These are phyloP conservation scores for Pisolithus sp. DNA, from an alignment of 768 basidiomycete genomes.

Conservation along the genomic window DNA sequence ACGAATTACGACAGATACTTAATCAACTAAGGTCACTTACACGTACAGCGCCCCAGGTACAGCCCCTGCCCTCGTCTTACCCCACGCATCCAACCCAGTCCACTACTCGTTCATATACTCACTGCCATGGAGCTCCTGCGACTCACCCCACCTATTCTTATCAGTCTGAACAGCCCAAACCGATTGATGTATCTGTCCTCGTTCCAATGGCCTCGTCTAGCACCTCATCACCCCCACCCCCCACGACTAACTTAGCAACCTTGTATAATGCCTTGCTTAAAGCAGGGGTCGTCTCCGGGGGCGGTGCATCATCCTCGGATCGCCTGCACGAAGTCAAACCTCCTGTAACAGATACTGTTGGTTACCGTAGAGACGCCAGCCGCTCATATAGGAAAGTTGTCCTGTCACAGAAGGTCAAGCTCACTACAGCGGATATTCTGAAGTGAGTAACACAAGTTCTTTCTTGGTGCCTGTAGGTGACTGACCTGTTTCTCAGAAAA, in stretches of 20 bases:
- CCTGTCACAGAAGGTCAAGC: constrained; percentile 51
- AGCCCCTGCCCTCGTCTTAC: constrained; percentile 20
- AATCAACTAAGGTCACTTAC: constrained; percentile 59
- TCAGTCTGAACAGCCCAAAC: constrained; percentile 20
- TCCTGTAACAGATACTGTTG: constrained; percentile 27
- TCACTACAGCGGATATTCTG: constrained; percentile 64
- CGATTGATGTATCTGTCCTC: constrained; percentile 24
- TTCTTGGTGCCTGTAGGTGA: neutral
- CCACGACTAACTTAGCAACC: constrained; percentile 42
- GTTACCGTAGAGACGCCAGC: constrained; percentile 39
- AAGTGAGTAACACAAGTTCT: constrained; percentile 41
- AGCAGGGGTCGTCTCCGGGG: constrained; percentile 67
- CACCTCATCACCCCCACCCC: constrained; percentile 17
- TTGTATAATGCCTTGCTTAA: constrained; percentile 66
- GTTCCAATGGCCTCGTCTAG: constrained; percentile 20
- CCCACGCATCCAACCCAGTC: constrained; percentile 27
- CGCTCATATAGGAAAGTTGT: constrained; percentile 57
- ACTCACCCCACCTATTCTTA: constrained; percentile 26
- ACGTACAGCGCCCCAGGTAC: constrained; percentile 34
- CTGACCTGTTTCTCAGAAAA: constrained; percentile 20
- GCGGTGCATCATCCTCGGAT: constrained; percentile 36
- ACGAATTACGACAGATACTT: constrained; percentile 72
- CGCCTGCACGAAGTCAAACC: constrained; percentile 21
- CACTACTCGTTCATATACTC: constrained; percentile 20
- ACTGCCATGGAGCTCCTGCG: constrained; percentile 27